Evolutionary conservation across 495 filamentous ascomycete species (phyloP), one percentile per base, ranked within the genome.

Genomic region (Xylaria acuta): DNA sequence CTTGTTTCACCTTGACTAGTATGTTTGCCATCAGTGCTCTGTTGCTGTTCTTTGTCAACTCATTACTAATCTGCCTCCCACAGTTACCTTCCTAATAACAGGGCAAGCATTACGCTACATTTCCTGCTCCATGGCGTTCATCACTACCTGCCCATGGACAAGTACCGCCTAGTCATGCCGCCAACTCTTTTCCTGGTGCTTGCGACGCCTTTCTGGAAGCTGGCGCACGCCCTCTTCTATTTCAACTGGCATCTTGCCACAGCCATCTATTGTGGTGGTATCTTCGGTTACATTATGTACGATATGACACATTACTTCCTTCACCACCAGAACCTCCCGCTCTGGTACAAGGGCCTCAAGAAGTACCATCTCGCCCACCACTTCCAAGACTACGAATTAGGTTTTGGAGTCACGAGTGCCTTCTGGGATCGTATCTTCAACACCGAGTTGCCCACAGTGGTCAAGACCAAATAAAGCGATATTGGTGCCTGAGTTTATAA

Each of bases 111-210:
- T 72, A 97, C 94, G 3, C 75, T 91, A 4, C 97, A 99, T 77
- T 99, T 99, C 84, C 82, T 97, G 38, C 92, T 99, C 47, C 97
- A 99, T 76, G 97, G 97, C 54, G 92, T 99, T 74, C 97, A 99
- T 77, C 97, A 99, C 82, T 99, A 97, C 77, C 87, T 99, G 54
- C 97, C 97, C 12, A 98, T 99, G 97, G 97, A 99, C 86, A 94
- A 91, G 71, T 92, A 97, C 71, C 90, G 97, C 51, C 91, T 99
- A 25, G 97, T 99, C 72, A 98, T 99, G 97, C 97, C 97, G 0
- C 97, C 97, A 0, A 88, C 93, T 1, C 84, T 99, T 20, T 98
- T 99, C 77, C 25, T 96, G 32, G 87, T 89, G 14, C 91, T 99
- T 51, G 96, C 97, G 11, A 84, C 86, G 0, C 96, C 96, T 0